Evolutionary conservation across 805 yeast genomes (phyloP).

Genomic region (Kodamaea jinghongensis): DNA sequence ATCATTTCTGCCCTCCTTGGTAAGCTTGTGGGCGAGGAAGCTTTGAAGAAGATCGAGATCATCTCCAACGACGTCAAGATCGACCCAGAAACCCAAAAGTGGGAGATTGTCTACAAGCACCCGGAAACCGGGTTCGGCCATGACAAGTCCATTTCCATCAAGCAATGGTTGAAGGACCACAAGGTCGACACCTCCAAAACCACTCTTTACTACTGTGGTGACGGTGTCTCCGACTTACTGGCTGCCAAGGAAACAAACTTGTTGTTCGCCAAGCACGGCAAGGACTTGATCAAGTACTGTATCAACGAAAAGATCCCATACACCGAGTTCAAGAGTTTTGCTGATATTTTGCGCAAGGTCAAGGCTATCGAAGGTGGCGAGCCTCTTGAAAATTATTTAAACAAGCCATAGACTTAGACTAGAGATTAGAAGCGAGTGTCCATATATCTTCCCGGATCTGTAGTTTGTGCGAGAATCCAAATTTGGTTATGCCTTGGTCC

Average conservation of each 20-base stretch:
- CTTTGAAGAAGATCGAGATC: conserved; percentile 34
- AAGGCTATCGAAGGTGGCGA: conserved; percentile 41
- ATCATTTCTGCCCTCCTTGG: conserved; percentile 75
- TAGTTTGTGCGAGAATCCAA: no score
- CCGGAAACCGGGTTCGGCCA: conserved; percentile 85
- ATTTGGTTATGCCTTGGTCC: no score
- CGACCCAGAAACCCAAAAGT: conserved; percentile 51
- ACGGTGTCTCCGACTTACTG: conserved; percentile 91
- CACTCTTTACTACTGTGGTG: conserved; percentile 86
- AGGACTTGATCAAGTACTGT: conserved; percentile 85
- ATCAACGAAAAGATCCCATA: conserved; percentile 76
- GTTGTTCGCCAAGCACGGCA: conserved; percentile 89
- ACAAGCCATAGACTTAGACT: conserved; percentile 1
- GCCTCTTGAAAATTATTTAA: conserved; percentile 10
- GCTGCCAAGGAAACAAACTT: conserved; percentile 96
- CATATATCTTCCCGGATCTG: no score
- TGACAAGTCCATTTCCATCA: conserved; percentile 84
- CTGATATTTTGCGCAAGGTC: conserved; percentile 67
- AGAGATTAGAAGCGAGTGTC: no score
- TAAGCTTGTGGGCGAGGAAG: conserved; percentile 74
- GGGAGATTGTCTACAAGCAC: conserved; percentile 87
- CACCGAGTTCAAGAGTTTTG: conserved; percentile 74
- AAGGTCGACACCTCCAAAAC: conserved; percentile 24
- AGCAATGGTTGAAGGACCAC: conserved; percentile 37
- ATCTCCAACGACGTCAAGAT: conserved; percentile 73